Conservation (phyloP, 805 yeast genomes). For the Priceomyces medius region DNA sequence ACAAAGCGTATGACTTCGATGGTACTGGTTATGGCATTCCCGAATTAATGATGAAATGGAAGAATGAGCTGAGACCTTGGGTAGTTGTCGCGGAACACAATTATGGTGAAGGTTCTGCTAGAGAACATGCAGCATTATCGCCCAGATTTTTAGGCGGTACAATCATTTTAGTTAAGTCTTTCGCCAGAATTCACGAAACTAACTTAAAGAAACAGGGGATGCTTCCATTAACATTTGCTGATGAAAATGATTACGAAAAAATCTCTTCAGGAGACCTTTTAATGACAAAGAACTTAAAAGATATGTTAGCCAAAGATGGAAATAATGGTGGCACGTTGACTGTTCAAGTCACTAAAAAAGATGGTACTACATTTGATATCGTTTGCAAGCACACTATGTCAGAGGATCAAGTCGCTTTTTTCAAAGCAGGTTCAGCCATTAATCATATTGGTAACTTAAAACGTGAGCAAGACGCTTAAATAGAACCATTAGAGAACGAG, state of each 20-base stretch:
- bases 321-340: slow-evolving; percentile 81
- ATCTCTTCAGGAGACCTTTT: slow-evolving; percentile 74
- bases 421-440: slow-evolving; percentile 96
- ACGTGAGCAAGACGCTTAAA: slow-evolving; percentile 1
- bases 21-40: slow-evolving; percentile 81
- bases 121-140: slow-evolving; percentile 97
- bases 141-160: slow-evolving; percentile 94
- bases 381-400: slow-evolving; percentile 95
- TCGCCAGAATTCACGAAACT: slow-evolving; percentile 98
- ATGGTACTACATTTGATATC: slow-evolving; percentile 69
- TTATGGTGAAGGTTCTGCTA: slow-evolving; percentile 98
- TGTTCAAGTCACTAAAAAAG: slow-evolving; percentile 68
- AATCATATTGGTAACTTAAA: slow-evolving; percentile 72
- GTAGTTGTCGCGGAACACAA: slow-evolving; percentile 95
- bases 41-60: slow-evolving; percentile 96
- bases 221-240: slow-evolving; percentile 89
- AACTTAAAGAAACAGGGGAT: slow-evolving; percentile 97
- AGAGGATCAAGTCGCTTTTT: slow-evolving; percentile 90
- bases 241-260: slow-evolving; percentile 85
- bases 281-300: slow-evolving; percentile 70
- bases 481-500: not conserved
- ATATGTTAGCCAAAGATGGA: slow-evolving; percentile 78
- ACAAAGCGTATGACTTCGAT: slow-evolving; percentile 82
- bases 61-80: slow-evolving; percentile 82
- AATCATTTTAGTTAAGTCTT: slow-evolving; percentile 85